Evolutionary conservation across 2,329 filamentous ascomycete genomes (phyloP).

Genomic region (Myotisia sp.): DNA sequence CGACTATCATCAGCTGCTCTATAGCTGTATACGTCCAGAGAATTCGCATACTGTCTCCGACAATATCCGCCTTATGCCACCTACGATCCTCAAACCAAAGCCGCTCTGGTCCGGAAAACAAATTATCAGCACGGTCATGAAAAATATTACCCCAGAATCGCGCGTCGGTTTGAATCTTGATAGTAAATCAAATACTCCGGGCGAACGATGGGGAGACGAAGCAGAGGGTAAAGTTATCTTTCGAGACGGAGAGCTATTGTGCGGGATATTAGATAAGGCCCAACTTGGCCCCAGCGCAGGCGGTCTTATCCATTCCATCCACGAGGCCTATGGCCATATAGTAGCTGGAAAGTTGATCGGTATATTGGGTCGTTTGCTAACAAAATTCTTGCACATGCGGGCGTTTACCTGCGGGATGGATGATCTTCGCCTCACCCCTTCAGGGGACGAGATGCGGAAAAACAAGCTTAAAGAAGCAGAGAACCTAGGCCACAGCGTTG

Average conservation of each 20-base stretch:
- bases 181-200: slow-evolving; percentile 63
- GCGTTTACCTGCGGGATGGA: slow-evolving; percentile 97
- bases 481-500: slow-evolving; percentile 60
- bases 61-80: slow-evolving; percentile 64
- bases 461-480: slow-evolving; percentile 54
- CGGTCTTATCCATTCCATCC: slow-evolving; percentile 79
- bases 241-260: slow-evolving; percentile 72
- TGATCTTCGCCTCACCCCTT: slow-evolving; percentile 69
- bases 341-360: slow-evolving; percentile 77
- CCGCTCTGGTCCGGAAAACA: slow-evolving; percentile 93
- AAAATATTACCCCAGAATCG: slow-evolving; percentile 70
- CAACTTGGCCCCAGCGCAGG: slow-evolving; percentile 80
- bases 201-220: slow-evolving; percentile 58
- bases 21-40: slow-evolving; percentile 77
- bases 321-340: slow-evolving; percentile 82
- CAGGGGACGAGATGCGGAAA: slow-evolving; percentile 59
- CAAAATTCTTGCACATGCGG: slow-evolving; percentile 78
- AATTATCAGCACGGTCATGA: slow-evolving; percentile 78
- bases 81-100: slow-evolving; percentile 67
- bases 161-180: slow-evolving; percentile 65
- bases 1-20: slow-evolving; percentile 88
- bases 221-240: slow-evolving; percentile 66
- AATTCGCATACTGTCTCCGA: slow-evolving; percentile 75
- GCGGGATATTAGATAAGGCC: slow-evolving; percentile 86
- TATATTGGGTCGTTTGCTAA: slow-evolving; percentile 76